A percentile compares a stretch with the other conserved stretches of the same genome.
Evolutionary conservation across 306 rosid genomes (phyloP).

Genomic region (cucumber (Cucumis sativus)): Cucumber_9930_V3 NC_026657.2:19214001-19214500

Average conservation of each 20-base stretch:
- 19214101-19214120: slow-evolving; percentile 12
- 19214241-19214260: slow-evolving; percentile 21
- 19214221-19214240: slow-evolving; percentile 11
- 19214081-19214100: slow-evolving; percentile 26
- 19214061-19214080: slow-evolving; percentile 45
- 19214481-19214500: too few species aligned
- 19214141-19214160: slow-evolving; percentile 13
- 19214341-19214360: not conserved
- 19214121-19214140: not conserved
- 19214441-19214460: too few species aligned
- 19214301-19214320: not conserved
- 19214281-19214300: slow-evolving; percentile 12
- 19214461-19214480: too few species aligned
- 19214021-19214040: slow-evolving; percentile 31
- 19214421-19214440: too few species aligned
- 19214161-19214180: slow-evolving; percentile 32
- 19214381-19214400: too few species aligned
- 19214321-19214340: not conserved
- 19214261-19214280: slow-evolving; percentile 35
- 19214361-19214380: too few species aligned
- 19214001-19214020: slow-evolving; percentile 20
- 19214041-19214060: slow-evolving; percentile 38
- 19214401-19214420: too few species aligned
- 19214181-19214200: slow-evolving; percentile 44
- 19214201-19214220: slow-evolving; percentile 36